Conservation (phyloP, 2,329 filamentous ascomycete species). For the Arthrinium puccinioides region DNA sequence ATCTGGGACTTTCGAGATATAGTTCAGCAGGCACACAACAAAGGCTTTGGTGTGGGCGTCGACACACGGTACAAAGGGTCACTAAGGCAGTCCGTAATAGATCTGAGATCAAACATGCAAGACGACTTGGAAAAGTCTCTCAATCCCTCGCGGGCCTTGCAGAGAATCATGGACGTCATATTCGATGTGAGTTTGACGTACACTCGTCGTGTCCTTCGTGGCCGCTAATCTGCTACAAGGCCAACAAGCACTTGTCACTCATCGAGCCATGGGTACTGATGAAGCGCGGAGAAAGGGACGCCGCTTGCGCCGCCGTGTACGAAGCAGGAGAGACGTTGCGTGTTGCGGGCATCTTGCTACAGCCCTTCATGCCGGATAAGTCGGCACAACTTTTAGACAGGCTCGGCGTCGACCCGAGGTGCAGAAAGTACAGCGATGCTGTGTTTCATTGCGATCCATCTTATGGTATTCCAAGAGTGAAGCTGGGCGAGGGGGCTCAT, state of each 20-base stretch:
- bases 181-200: constrained; percentile 39
- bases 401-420: constrained; percentile 60
- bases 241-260: constrained; percentile 60
- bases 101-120: neutral
- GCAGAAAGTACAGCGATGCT: constrained; percentile 58
- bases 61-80: too few species aligned
- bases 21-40: constrained; percentile 30
- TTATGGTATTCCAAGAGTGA: constrained; percentile 43
- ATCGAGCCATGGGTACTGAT: constrained; percentile 61
- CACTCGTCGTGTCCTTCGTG: neutral
- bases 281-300: constrained; percentile 26
- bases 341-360: constrained; percentile 74
- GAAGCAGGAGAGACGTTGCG: constrained; percentile 69
- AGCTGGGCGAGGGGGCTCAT: neutral
- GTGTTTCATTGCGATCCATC: constrained; percentile 53
- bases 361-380: constrained; percentile 85
- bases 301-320: constrained; percentile 57
- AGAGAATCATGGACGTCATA: constrained; percentile 55
- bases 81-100: neutral
- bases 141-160: constrained; percentile 59
- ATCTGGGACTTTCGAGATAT: constrained; percentile 61
- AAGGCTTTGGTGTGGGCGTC: too few species aligned
- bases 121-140: constrained; percentile 35
- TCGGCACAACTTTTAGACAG: constrained; percentile 65
- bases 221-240: constrained; percentile 31